These are phyloP conservation scores for Aeschynomene evenia DNA, from an alignment of 306 rosid species.

Conservation along the genomic window DNA sequence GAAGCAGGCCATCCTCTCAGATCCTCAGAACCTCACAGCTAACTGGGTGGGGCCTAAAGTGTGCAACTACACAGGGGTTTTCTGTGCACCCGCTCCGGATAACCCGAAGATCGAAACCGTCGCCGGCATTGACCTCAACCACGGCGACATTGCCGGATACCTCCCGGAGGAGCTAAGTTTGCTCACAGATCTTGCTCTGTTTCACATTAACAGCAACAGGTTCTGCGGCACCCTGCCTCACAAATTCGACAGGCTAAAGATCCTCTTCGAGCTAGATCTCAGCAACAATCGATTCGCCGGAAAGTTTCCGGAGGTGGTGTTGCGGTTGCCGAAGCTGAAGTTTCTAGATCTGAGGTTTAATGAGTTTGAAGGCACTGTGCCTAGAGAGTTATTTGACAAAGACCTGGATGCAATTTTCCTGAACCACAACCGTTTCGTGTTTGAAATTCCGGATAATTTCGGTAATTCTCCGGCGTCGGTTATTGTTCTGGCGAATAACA, in stretches of 20 bases:
- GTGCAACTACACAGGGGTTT: slow-evolving; percentile 63
- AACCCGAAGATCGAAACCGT: slow-evolving; percentile 61
- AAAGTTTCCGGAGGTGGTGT: slow-evolving; percentile 69
- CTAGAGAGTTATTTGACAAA: slow-evolving; percentile 76
- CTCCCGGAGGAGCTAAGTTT: slow-evolving; percentile 84
- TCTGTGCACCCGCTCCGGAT: slow-evolving; percentile 71
- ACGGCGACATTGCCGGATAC: slow-evolving; percentile 93
- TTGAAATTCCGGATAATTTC: slow-evolving; percentile 73
- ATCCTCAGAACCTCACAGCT: slow-evolving; percentile 55
- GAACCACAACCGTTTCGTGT: slow-evolving; percentile 70
- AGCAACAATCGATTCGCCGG: slow-evolving; percentile 93
- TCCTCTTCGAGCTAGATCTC: slow-evolving; percentile 77
- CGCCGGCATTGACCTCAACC: slow-evolving; percentile 96
- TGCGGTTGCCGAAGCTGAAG: slow-evolving; percentile 61
- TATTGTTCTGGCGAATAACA: slow-evolving; percentile 79
- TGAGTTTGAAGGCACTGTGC: slow-evolving; percentile 89
- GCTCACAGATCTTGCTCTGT: slow-evolving; percentile 68
- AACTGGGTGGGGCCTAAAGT: slow-evolving; percentile 81
- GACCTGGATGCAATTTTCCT: slow-evolving; percentile 87
- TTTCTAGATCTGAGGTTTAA: slow-evolving; percentile 93
- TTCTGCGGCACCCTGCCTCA: slow-evolving; percentile 89
- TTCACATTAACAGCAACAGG: slow-evolving; percentile 81
- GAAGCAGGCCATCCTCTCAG: slow-evolving; percentile 85
- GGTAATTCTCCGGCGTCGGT: slow-evolving; percentile 97
- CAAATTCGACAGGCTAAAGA: slow-evolving; percentile 49